Evolutionary conservation across 2,329 filamentous ascomycete species (phyloP).

Genomic region (Rhinocladiella similis): DNA sequence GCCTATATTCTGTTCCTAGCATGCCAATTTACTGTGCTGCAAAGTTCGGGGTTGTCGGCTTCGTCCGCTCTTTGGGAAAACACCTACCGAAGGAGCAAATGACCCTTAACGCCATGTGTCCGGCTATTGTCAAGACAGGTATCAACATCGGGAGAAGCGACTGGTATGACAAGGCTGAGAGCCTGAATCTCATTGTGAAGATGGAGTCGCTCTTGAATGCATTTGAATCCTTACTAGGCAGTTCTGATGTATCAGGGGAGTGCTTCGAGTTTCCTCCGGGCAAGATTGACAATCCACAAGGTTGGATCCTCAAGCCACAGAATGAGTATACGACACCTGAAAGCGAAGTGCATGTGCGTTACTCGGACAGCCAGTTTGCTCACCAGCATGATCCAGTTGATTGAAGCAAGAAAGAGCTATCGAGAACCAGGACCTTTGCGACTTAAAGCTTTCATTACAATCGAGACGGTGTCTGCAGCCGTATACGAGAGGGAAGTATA

Average conservation of each 20-base stretch:
- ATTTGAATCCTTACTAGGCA: constrained; percentile 39
- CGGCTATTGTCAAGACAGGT: constrained; percentile 40
- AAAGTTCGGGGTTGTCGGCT: constrained; percentile 9
- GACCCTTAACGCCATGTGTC: constrained; percentile 44
- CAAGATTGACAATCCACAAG: not conserved
- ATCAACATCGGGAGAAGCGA: constrained; percentile 34
- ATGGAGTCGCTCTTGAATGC: constrained; percentile 41
- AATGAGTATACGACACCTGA: not conserved
- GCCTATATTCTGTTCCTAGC: constrained; percentile 42
- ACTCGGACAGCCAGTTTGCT: not conserved
- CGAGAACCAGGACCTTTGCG: not conserved
- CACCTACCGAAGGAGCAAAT: constrained; percentile 41
- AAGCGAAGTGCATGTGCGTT: not conserved
- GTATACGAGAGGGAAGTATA: too few relatives aligned
- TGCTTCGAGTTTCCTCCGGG: constrained; percentile 36
- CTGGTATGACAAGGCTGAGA: constrained; percentile 41
- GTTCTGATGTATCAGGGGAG: constrained; percentile 36
- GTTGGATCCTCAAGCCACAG: not conserved
- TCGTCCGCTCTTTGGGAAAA: constrained; percentile 40
- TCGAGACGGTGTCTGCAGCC: too few relatives aligned
- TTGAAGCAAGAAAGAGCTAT: not conserved
- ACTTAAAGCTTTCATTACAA: too few relatives aligned
- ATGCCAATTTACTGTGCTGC: constrained; percentile 42
- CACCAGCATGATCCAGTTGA: not conserved
- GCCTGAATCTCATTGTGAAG: constrained; percentile 36